Evolutionary conservation across 345 rosid species (phyloP).

Genomic region (Hibiscus trionum): DNA sequence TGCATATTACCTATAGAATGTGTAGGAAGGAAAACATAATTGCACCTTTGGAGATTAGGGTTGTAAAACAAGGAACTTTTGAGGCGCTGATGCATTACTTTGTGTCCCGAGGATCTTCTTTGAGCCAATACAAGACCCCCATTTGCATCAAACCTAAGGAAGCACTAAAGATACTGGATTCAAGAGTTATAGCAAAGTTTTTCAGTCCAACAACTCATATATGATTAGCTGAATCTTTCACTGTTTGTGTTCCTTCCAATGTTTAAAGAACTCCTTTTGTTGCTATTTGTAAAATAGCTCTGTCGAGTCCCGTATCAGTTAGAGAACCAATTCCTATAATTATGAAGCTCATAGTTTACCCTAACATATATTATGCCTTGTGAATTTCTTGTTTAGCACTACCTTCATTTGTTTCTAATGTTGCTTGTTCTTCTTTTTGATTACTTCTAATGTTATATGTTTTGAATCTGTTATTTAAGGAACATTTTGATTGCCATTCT

Average conservation of each 20-base stretch:
- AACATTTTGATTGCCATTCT: background rate
- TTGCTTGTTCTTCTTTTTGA: no score
- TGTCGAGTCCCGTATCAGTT: no score
- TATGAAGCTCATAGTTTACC: no score
- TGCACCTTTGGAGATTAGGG: conserved; percentile 74
- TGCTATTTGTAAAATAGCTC: no score
- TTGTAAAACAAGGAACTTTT: conserved; percentile 51
- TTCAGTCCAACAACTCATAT: conserved; percentile 35
- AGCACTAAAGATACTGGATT: conserved; percentile 44
- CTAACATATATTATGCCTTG: background rate
- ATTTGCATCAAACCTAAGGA: conserved; percentile 48
- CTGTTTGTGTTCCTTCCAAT: background rate
- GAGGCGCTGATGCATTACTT: conserved; percentile 66
- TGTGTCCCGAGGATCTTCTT: conserved; percentile 67
- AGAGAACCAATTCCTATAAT: no score
- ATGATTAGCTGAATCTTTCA: background rate
- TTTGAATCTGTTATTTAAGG: background rate
- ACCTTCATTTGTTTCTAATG: background rate
- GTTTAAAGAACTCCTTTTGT: background rate
- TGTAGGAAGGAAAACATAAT: conserved; percentile 40
- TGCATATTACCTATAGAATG: conserved; percentile 38
- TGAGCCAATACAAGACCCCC: conserved; percentile 61
- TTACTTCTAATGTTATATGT: background rate
- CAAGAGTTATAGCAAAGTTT: conserved; percentile 57
- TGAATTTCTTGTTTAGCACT: background rate